Percentiles rank a stretch among this genome's conserved stretches.
Evolutionary conservation across 2,329 filamentous ascomycete species (phyloP).

Genomic region (Aspergillus pseudoviridinutans): DNA sequence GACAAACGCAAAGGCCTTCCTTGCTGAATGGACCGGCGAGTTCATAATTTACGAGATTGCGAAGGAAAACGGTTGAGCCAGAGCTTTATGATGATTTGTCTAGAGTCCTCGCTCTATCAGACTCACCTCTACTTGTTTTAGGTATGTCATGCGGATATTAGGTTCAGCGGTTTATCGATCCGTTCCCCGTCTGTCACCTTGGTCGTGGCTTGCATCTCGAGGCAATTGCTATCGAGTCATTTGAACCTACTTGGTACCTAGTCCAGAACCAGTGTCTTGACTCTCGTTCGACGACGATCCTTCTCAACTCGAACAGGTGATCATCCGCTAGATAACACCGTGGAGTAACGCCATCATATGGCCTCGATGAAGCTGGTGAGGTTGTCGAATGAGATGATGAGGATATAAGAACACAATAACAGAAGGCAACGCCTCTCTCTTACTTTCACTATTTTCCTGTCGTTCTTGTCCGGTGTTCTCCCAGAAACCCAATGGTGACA

Average conservation of each 20-base stretch:
- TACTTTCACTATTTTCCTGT: background rate
- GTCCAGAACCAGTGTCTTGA: background rate
- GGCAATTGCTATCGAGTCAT: background rate
- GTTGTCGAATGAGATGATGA: background rate
- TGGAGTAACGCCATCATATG: background rate
- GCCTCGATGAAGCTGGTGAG: background rate
- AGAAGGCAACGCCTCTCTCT: background rate
- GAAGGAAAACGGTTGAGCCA: conserved; percentile 12
- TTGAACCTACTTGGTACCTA: background rate
- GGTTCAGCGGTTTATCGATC: conserved; percentile 33
- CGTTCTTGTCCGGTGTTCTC: background rate
- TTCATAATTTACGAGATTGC: background rate
- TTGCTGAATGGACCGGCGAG: no score
- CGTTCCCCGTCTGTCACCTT: conserved; percentile 25
- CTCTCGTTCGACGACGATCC: background rate
- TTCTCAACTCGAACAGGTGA: background rate
- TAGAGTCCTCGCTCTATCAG: background rate
- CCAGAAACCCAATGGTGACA: background rate
- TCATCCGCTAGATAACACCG: background rate
- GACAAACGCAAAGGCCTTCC: background rate
- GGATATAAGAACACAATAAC: background rate
- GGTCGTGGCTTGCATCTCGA: conserved; percentile 10
- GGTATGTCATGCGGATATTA: conserved; percentile 31
- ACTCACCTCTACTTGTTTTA: conserved; percentile 1
- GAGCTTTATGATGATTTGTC: conserved; percentile 6